phyloP scores from a whole-genome alignment of 2,329 filamentous ascomycete species.

The Fusarium circinatum region DNA sequence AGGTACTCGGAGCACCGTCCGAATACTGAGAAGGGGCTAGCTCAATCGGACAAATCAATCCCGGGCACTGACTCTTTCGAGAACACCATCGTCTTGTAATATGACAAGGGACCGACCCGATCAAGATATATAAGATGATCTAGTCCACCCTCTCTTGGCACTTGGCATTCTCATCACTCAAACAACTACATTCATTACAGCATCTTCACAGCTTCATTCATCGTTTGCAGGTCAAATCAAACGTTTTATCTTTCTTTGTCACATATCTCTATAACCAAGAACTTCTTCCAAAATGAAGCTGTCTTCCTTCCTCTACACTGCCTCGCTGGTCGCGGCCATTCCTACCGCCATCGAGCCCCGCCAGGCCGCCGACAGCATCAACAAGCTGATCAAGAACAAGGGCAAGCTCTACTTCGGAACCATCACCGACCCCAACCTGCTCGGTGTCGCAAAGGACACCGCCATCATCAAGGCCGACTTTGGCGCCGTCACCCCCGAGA shows the following conservation, averaged over 20 bases:
- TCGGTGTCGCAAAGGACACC: conserved; percentile 54
- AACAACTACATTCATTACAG: not conserved
- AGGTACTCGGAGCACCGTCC: not conserved
- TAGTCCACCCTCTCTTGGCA: conserved; percentile 8
- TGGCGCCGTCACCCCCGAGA: conserved; percentile 73
- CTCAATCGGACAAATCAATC: not conserved
- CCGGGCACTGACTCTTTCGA: not conserved
- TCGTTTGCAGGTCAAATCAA: conserved; percentile 21
- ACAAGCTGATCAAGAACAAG: conserved; percentile 56
- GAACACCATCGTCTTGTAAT: not conserved
- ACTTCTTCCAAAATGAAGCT: conserved; percentile 11
- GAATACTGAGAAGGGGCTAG: not conserved
- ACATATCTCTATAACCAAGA: not conserved
- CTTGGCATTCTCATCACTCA: conserved; percentile 9
- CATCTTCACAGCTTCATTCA: not conserved
- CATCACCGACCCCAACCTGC: conserved; percentile 63
- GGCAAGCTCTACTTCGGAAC: conserved; percentile 75
- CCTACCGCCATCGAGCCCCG: conserved; percentile 18
- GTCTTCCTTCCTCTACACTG: conserved; percentile 17
- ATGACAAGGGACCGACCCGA: not conserved
- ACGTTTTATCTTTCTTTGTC: not conserved
- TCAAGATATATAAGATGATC: conserved; percentile 6
- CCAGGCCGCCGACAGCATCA: conserved; percentile 10
- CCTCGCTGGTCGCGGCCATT: conserved; percentile 27
- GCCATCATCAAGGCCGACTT: conserved; percentile 68